Conservation (phyloP, 1,139 yeast genomes). For the Suhomyces panamericanus region DNA sequence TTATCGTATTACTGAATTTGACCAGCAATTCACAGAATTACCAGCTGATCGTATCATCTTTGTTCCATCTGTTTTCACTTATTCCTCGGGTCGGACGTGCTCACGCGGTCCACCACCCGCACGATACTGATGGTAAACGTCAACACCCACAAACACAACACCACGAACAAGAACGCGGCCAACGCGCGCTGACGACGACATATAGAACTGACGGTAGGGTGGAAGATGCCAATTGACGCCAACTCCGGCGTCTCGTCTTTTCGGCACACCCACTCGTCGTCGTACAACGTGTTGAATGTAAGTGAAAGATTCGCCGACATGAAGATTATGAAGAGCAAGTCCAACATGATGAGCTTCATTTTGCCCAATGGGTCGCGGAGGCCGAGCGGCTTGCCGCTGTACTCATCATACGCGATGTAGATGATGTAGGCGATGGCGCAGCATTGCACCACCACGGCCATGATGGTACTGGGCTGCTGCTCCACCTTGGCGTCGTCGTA, state of each 20-base stretch:
- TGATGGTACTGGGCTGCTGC: slow-evolving; percentile 87
- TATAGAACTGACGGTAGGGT: slow-evolving; percentile 45
- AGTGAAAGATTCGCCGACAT: slow-evolving; percentile 87
- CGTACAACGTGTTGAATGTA: slow-evolving; percentile 80
- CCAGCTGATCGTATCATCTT: no score
- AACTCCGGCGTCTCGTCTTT: slow-evolving; percentile 23
- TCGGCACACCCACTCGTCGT: slow-evolving; percentile 78
- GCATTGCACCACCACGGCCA: slow-evolving; percentile 86
- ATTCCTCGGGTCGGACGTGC: slow-evolving; percentile 11
- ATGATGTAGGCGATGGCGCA: slow-evolving; percentile 74
- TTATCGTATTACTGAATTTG: no score
- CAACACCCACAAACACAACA: slow-evolving; percentile 77
- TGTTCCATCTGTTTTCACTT: not conserved
- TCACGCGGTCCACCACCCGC: slow-evolving; percentile 77
- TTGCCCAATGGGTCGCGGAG: slow-evolving; percentile 81
- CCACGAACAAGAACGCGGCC: slow-evolving; percentile 75
- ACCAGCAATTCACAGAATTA: no score
- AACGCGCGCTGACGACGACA: slow-evolving; percentile 81
- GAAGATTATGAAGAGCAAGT: slow-evolving; percentile 83
- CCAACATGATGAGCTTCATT: slow-evolving; percentile 73
- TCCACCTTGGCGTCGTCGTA: slow-evolving; percentile 47
- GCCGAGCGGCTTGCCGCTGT: slow-evolving; percentile 88
- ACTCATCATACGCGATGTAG: slow-evolving; percentile 88
- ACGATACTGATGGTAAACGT: slow-evolving; percentile 82
- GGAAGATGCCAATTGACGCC: slow-evolving; percentile 23